phyloP scores from a whole-genome alignment of 1,139 yeast genomes.

The Yamadazyma triangularis region DNA sequence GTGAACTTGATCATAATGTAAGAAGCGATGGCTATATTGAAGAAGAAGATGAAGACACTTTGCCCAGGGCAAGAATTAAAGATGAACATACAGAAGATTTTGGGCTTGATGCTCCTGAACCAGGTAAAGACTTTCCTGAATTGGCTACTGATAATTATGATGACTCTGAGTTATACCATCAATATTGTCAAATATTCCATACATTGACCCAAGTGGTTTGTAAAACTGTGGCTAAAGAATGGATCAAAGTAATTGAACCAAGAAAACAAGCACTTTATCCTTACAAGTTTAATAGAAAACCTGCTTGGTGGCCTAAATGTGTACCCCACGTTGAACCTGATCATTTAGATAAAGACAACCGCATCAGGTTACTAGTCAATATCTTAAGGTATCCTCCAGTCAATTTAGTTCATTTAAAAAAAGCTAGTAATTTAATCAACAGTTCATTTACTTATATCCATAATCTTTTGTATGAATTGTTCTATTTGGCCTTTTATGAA shows the following conservation, averaged over 20 bases:
- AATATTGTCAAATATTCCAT: slow-evolving; percentile 14
- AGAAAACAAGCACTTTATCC: slow-evolving; percentile 62
- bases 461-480: slow-evolving; percentile 18
- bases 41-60: too few species aligned
- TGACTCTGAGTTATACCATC: too few species aligned
- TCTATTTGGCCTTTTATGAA: slow-evolving; percentile 26
- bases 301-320: slow-evolving; percentile 66
- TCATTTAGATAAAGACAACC: slow-evolving; percentile 56
- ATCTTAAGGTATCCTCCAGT: slow-evolving; percentile 30
- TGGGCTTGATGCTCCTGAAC: too few species aligned
- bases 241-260: slow-evolving; percentile 68
- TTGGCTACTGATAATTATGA: slow-evolving; percentile 5
- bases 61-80: too few species aligned
- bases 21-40: too few species aligned
- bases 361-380: slow-evolving; percentile 45
- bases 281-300: slow-evolving; percentile 53
- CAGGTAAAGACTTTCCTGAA: too few species aligned
- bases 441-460: slow-evolving; percentile 1
- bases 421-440: slow-evolving; percentile 7
- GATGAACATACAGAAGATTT: too few species aligned
- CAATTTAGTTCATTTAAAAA: slow-evolving; percentile 19
- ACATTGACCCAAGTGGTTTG: slow-evolving; percentile 47
- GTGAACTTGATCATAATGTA: too few species aligned
- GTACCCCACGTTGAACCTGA: slow-evolving; percentile 72
- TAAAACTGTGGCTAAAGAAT: slow-evolving; percentile 57